These are phyloP conservation scores for Microdochium paspali DNA, from an alignment of 2,329 filamentous ascomycete species.

Conservation along the genomic window DNA sequence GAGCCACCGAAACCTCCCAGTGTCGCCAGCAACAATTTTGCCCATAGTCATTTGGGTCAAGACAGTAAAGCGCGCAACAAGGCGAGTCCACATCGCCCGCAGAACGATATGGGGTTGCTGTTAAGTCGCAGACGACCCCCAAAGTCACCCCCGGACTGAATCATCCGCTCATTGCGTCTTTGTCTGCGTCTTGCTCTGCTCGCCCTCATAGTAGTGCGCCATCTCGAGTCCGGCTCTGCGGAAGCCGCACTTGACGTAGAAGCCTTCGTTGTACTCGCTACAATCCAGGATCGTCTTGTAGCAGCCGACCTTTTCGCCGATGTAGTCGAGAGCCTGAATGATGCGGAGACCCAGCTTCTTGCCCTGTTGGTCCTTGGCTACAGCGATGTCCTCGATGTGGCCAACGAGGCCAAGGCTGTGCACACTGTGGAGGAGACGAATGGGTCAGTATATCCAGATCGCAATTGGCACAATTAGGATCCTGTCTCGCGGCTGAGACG, in stretches of 20 bases:
- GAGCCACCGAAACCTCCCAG: too few species aligned
- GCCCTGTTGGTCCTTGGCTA: conserved; percentile 89
- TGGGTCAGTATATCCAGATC: not conserved
- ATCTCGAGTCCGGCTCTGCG: conserved; percentile 88
- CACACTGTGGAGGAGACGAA: conserved; percentile 40
- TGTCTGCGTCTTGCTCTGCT: conserved; percentile 33
- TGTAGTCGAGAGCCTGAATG: conserved; percentile 85
- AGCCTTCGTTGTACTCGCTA: conserved; percentile 90
- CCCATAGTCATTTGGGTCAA: too few species aligned
- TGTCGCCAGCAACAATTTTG: too few species aligned
- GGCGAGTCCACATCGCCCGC: too few species aligned
- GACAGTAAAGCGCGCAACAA: too few species aligned
- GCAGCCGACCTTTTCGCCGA: conserved; percentile 82
- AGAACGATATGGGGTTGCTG: too few species aligned
- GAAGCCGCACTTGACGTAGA: conserved; percentile 97
- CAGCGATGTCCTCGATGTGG: conserved; percentile 96
- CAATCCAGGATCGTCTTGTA: conserved; percentile 98
- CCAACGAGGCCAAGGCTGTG: conserved; percentile 76
- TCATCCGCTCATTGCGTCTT: not conserved
- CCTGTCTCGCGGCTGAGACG: too few species aligned
- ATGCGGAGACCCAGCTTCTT: conserved; percentile 91
- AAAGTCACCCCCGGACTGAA: not conserved
- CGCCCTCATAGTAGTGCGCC: conserved; percentile 80
- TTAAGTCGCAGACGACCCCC: too few species aligned
- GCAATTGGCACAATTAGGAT: too few species aligned